These are phyloP conservation scores for Cladophialophora exuberans DNA, from an alignment of 2,329 filamentous ascomycete species.

Conservation along the genomic window DNA sequence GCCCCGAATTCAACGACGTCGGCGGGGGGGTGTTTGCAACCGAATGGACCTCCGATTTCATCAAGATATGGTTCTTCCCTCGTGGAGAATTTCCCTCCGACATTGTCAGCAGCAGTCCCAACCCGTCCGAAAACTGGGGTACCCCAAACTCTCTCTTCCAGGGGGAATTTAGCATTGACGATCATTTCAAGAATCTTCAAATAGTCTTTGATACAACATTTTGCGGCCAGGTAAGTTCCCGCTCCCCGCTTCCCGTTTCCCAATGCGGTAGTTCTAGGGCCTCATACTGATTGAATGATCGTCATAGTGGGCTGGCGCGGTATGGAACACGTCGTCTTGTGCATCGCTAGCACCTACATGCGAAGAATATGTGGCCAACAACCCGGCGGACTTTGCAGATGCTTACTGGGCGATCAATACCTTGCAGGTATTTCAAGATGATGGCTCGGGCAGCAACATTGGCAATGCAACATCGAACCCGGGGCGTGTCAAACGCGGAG, in stretches of 20 bases:
- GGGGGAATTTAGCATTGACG: conserved; percentile 45
- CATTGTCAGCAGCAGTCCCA: conserved; percentile 47
- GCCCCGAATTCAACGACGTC: conserved; percentile 56
- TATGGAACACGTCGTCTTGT: conserved; percentile 48
- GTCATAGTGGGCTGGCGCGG: conserved; percentile 27
- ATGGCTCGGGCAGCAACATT: conserved; percentile 15
- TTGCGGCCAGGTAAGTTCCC: conserved; percentile 47
- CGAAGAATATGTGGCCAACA: conserved; percentile 68
- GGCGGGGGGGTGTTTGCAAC: conserved; percentile 70
- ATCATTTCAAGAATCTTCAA: conserved; percentile 47
- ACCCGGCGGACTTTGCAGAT: conserved; percentile 68
- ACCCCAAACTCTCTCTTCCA: conserved; percentile 50
- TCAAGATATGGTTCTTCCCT: conserved; percentile 70
- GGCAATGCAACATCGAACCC: not conserved
- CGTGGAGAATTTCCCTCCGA: conserved; percentile 50
- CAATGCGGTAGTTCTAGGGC: not conserved
- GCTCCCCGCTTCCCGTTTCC: not conserved
- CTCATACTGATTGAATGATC: not conserved
- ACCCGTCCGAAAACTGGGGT: conserved; percentile 49
- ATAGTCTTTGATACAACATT: conserved; percentile 59
- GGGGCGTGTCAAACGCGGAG: not conserved
- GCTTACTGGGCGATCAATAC: conserved; percentile 75
- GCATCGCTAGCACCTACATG: conserved; percentile 65
- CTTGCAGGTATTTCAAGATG: conserved; percentile 63
- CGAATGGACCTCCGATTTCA: conserved; percentile 73